Percentiles rank a stretch among this genome's conserved stretches.
Conservation (phyloP, 352 stramenopile genomes). For the Saprolegnia parasitica region DNA sequence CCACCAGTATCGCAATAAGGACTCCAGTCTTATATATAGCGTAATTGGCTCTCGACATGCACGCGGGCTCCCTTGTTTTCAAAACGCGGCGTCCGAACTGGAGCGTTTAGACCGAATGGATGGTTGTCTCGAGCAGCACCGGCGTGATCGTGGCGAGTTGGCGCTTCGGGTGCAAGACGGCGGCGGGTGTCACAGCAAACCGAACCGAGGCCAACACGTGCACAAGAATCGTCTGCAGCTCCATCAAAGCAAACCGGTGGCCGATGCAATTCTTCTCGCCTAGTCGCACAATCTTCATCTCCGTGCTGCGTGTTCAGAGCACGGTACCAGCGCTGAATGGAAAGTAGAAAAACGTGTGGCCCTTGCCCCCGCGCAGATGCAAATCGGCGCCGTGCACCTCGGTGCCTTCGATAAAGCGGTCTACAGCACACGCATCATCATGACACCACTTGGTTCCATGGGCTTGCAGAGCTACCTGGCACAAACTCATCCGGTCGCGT, state of each 20-base stretch:
- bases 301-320: not conserved
- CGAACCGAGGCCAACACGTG: conserved; percentile 35
- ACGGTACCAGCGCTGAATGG: conserved; percentile 38
- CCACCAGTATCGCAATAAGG: too few species aligned
- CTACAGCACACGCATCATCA: conserved; percentile 1
- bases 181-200: conserved; percentile 17
- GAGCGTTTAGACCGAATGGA: not conserved
- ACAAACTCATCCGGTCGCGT: conserved; percentile 41
- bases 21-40: too few species aligned
- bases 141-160: not conserved
- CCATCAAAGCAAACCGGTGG: conserved; percentile 39
- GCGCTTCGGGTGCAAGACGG: not conserved
- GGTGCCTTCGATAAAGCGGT: conserved; percentile 37
- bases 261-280: conserved; percentile 40
- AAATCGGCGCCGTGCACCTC: not conserved
- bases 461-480: conserved; percentile 19
- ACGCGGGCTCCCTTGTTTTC: too few species aligned
- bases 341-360: conserved; percentile 37
- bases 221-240: conserved; percentile 44
- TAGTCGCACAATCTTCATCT: not conserved
- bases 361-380: conserved; percentile 25
- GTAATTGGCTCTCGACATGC: too few species aligned
- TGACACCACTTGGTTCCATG: not conserved
- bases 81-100: too few species aligned
- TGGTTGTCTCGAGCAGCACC: not conserved